Evolutionary conservation across 1,284 basidiomycete species (phyloP).

Genomic region (Pseudozyma tsukubaensis): DNA sequence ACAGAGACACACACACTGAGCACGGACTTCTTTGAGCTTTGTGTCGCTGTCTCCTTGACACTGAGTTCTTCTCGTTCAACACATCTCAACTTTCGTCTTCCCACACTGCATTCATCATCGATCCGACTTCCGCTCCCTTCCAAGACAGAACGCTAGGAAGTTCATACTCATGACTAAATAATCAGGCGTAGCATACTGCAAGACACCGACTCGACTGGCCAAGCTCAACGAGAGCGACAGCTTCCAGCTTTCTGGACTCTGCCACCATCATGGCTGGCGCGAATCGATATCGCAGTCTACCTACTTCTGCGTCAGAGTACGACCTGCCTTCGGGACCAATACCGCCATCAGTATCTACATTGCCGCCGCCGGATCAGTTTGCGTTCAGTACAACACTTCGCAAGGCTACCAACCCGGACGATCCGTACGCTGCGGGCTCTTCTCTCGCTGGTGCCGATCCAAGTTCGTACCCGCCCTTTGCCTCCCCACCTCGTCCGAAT

Average conservation of each 20-base stretch:
- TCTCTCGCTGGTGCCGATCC: not conserved
- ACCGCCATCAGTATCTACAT: slow-evolving; percentile 17
- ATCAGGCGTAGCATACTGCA: too few species aligned
- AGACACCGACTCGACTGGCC: not conserved
- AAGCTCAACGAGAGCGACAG: not conserved
- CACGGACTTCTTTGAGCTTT: too few species aligned
- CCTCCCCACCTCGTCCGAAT: slow-evolving; percentile 22
- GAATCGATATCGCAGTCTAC: slow-evolving; percentile 33
- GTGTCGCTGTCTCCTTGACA: too few species aligned
- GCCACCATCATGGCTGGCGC: slow-evolving; percentile 25
- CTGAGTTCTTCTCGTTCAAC: too few species aligned
- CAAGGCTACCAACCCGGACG: slow-evolving; percentile 40
- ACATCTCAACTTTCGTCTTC: too few species aligned
- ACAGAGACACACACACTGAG: too few species aligned
- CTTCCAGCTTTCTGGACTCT: too few species aligned
- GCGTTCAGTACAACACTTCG: slow-evolving; percentile 58
- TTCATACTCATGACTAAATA: too few species aligned
- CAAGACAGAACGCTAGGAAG: too few species aligned
- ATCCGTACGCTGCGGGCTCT: slow-evolving; percentile 16
- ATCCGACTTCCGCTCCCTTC: too few species aligned
- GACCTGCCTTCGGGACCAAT: slow-evolving; percentile 18
- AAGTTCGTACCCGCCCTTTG: slow-evolving; percentile 24
- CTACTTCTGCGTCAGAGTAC: slow-evolving; percentile 28
- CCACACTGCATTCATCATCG: too few species aligned
- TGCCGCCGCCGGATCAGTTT: slow-evolving; percentile 37